phyloP scores from a whole-genome alignment of 495 filamentous ascomycete genomes.

The Tuber melanosporum region DNA sequence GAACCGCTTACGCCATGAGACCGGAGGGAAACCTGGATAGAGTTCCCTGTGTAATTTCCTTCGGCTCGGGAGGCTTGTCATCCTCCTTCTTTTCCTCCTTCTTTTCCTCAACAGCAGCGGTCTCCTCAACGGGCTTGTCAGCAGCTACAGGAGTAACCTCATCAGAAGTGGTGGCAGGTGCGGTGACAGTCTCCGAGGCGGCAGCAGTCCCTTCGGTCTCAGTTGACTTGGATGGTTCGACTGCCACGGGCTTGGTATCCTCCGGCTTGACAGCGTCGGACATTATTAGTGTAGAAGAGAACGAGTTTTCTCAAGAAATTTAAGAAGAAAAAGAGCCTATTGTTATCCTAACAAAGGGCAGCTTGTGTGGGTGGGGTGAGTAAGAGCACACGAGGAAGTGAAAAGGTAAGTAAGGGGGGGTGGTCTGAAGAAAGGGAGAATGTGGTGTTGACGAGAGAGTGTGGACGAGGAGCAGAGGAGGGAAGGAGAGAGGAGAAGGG shows the following conservation, averaged over 20 bases:
- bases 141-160: slow-evolving; percentile 47
- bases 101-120: slow-evolving; percentile 43
- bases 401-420: not conserved
- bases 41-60: slow-evolving; percentile 63
- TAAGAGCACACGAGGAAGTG: slow-evolving; percentile 16
- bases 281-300: slow-evolving; percentile 23
- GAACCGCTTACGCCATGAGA: slow-evolving; percentile 73
- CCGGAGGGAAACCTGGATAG: slow-evolving; percentile 46
- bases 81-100: slow-evolving; percentile 44
- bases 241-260: slow-evolving; percentile 45
- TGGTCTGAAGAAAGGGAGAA: slow-evolving; percentile 6
- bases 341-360: slow-evolving; percentile 10
- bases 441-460: slow-evolving; percentile 23
- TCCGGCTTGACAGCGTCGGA: slow-evolving; percentile 45
- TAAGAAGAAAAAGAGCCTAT: slow-evolving; percentile 3
- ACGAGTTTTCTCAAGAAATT: slow-evolving; percentile 11
- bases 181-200: slow-evolving; percentile 46
- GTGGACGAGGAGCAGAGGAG: slow-evolving; percentile 36
- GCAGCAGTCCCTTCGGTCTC: slow-evolving; percentile 45
- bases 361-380: slow-evolving; percentile 8
- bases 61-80: slow-evolving; percentile 49
- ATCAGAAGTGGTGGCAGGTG: slow-evolving; percentile 45
- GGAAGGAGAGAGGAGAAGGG: slow-evolving; percentile 38
- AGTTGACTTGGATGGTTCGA: slow-evolving; percentile 43
- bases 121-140: slow-evolving; percentile 48